phyloP scores from a whole-genome alignment of 495 filamentous ascomycete species.

The Aspergillus egyptiacus region DNA sequence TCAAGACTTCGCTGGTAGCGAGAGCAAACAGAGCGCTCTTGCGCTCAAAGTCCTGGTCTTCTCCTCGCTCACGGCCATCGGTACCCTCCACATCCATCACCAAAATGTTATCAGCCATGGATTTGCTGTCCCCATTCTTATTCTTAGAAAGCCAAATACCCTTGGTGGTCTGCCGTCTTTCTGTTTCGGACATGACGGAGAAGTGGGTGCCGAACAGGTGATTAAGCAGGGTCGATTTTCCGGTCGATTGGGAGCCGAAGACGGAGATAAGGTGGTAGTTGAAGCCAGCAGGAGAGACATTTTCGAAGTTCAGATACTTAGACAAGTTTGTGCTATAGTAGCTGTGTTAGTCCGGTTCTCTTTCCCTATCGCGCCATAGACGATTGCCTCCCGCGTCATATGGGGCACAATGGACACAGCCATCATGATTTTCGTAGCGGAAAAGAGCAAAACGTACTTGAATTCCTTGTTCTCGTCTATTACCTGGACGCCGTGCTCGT shows the following conservation, averaged over 20 bases:
- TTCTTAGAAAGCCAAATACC: constrained; percentile 99
- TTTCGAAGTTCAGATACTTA: constrained; percentile 71
- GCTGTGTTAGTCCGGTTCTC: constrained; percentile 20
- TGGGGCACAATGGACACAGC: background rate
- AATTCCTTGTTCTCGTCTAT: constrained; percentile 94
- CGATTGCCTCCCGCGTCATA: constrained; percentile 6
- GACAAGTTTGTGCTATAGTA: constrained; percentile 64
- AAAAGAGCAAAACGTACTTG: constrained; percentile 57
- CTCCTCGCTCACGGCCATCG: constrained; percentile 90
- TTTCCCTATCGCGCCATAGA: background rate
- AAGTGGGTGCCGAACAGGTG: constrained; percentile 93
- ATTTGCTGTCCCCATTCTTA: constrained; percentile 48
- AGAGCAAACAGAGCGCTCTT: constrained; percentile 96
- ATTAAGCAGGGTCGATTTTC: constrained; percentile 96
- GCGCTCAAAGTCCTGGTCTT: constrained; percentile 98
- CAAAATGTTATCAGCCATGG: constrained; percentile 94
- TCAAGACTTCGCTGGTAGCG: constrained; percentile 94
- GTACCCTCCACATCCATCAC: constrained; percentile 99
- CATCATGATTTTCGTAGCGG: background rate
- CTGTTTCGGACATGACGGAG: constrained; percentile 88
- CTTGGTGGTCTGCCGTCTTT: constrained; percentile 93
- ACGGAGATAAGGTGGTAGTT: constrained; percentile 99
- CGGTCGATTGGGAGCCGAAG: constrained; percentile 97
- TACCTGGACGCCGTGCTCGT: constrained; percentile 92
- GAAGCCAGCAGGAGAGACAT: constrained; percentile 82